Conservation (phyloP, 1,284 basidiomycete genomes). For the Ganoderma meredithae region DNA sequence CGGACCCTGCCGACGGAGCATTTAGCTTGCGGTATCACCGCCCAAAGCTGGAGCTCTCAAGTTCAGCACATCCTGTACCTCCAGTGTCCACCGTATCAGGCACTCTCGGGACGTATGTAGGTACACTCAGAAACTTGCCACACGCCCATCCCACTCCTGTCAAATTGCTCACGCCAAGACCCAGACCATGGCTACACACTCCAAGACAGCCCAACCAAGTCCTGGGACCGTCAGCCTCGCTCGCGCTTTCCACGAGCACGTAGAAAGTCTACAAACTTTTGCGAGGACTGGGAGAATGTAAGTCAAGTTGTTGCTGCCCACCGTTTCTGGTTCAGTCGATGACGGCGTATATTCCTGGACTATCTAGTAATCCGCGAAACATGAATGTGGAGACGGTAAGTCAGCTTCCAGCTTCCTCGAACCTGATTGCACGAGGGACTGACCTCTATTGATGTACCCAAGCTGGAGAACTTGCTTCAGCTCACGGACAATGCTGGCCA, state of each 20-base stretch:
- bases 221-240: neutral
- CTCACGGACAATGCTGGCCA: conserved; percentile 4
- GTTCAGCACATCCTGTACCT: neutral
- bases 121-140: neutral
- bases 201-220: neutral
- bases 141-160: neutral
- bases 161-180: neutral
- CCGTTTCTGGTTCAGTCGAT: neutral
- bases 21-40: no score
- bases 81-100: neutral
- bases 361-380: neutral
- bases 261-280: neutral
- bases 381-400: neutral
- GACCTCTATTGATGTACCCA: neutral
- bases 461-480: conserved; percentile 3
- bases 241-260: conserved; percentile 4
- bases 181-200: neutral
- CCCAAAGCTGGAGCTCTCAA: no score
- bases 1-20: neutral
- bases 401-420: no score
- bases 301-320: neutral
- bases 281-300: neutral
- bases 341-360: neutral
- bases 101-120: neutral
- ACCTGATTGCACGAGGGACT: no score